Conservation (phyloP, 1,284 basidiomycete genomes). For the Sporisorium scitamineum region DNA sequence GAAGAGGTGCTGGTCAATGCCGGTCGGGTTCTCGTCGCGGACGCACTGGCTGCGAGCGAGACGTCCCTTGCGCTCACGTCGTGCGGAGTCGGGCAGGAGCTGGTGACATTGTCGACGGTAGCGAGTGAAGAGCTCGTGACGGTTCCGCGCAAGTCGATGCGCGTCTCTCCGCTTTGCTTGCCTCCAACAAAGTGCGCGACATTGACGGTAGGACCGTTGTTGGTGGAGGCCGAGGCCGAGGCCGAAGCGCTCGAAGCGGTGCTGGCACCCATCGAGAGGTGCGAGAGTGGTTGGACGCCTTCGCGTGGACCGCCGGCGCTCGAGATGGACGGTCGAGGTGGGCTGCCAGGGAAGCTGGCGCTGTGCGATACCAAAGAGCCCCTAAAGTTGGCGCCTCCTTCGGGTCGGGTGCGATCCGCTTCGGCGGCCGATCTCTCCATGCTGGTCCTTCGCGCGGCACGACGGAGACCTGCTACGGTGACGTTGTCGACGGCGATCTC, state of each 20-base stretch:
- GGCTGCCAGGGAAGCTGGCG: constrained; percentile 49
- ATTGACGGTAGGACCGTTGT: constrained; percentile 41
- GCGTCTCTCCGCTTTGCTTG: constrained; percentile 48
- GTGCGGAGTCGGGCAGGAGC: background rate
- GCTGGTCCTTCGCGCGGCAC: constrained; percentile 55
- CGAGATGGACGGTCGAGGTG: constrained; percentile 39
- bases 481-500: constrained; percentile 35
- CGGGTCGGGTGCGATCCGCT: constrained; percentile 13
- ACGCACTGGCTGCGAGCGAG: constrained; percentile 33
- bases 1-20: constrained; percentile 20
- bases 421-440: constrained; percentile 37
- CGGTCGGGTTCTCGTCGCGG: constrained; percentile 19
- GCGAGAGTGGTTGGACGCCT: constrained; percentile 34
- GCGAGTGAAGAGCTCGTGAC: constrained; percentile 41
- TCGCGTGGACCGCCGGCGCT: constrained; percentile 34
- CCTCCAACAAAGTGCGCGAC: constrained; percentile 49
- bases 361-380: constrained; percentile 37
- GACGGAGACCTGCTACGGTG: constrained; percentile 54
- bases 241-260: constrained; percentile 25
- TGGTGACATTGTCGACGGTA: constrained; percentile 1
- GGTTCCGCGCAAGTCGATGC: constrained; percentile 50
- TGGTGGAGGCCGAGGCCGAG: constrained; percentile 37
- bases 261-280: constrained; percentile 19
- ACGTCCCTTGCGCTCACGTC: constrained; percentile 35
- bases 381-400: constrained; percentile 23